Conservation (phyloP, 2,329 filamentous ascomycete species). For the Orbilia blumenaviensis region DNA sequence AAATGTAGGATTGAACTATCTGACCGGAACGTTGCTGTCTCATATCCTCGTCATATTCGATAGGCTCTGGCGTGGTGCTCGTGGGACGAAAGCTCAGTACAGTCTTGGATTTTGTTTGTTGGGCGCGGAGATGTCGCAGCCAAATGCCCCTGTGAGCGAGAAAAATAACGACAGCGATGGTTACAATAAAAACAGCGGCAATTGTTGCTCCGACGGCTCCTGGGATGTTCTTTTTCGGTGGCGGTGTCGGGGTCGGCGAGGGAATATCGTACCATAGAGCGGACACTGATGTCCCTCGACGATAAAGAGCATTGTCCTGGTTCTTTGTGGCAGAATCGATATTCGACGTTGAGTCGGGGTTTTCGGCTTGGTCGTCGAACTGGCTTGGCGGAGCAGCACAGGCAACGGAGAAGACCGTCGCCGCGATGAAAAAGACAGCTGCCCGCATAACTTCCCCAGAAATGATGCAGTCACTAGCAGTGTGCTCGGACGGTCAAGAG, state of each 20-base stretch:
- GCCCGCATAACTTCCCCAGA: constrained; percentile 34
- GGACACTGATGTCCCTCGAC: constrained; percentile 37
- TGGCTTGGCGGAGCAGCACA: constrained; percentile 50
- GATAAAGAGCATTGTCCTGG: constrained; percentile 17
- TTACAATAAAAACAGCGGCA: constrained; percentile 47
- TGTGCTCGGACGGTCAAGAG: constrained; percentile 14
- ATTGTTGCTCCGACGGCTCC: constrained; percentile 46
- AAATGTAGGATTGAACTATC: constrained; percentile 51
- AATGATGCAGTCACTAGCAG: constrained; percentile 6
- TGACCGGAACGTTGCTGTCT: constrained; percentile 51
- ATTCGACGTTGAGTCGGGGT: constrained; percentile 11
- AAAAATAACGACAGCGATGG: constrained; percentile 46
- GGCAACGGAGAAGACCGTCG: constrained; percentile 45
- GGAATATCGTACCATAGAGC: constrained; percentile 51
- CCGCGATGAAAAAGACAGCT: constrained; percentile 29
- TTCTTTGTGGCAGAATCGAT: neutral
- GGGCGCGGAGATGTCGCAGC: constrained; percentile 47
- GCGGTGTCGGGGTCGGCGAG: constrained; percentile 35
- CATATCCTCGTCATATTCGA: constrained; percentile 53
- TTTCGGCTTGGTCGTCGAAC: constrained; percentile 26
- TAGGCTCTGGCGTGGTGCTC: constrained; percentile 48
- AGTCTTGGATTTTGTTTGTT: constrained; percentile 46
- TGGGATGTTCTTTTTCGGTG: constrained; percentile 49
- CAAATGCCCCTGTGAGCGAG: constrained; percentile 50
- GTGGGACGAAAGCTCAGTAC: constrained; percentile 53